Base-by-base conservation (phyloP, 2,329 filamentous ascomycete species). In the Cladosporium phlei region DNA sequence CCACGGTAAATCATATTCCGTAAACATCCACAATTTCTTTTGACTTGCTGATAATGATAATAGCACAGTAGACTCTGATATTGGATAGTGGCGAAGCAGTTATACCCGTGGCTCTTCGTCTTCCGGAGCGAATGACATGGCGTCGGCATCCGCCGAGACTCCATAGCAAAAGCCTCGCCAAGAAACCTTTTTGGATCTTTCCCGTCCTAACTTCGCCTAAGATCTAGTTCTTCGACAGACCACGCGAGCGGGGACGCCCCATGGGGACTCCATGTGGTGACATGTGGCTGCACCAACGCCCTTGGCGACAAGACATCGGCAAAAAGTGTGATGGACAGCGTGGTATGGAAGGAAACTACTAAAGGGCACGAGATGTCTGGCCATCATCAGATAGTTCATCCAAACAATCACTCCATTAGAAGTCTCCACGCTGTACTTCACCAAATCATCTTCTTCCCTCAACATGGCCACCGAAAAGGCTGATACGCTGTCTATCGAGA, bases 401-500 rank as follows among this genome's bases (percentile, higher is more conserved):
- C n/a, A n/a, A n/a, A n/a, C n/a, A n/a, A n/a, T n/a, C n/a, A n/a
- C n/a, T n/a, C n/a, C n/a, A n/a, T n/a, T n/a, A n/a, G n/a, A n/a
- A n/a, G n/a, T n/a, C n/a, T n/a, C n/a, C n/a, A n/a, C n/a, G n/a
- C n/a, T n/a, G n/a, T n/a, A n/a, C n/a, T n/a, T n/a, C n/a, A n/a
- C n/a, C n/a, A n/a, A n/a, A 25, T 53, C 5, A 66, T 59, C 47
- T 59, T 47, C 35, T 59, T 48, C 38, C 61, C 46, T 43, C 22
- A 19, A 14, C 25, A 37, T 38, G 44, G 33, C 34, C 37, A 49
- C 40, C 28, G 49, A 51, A 12, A 51, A 52, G 29, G 38, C 54
- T 45, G 60, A 61, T 29, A 51, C 56, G 10, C 33, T 46, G 30
- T 46, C 45, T 8, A 16, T 25, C 17, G 42, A 66, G 30, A 64